Percentiles rank a stretch among this genome's conserved stretches.
These are phyloP conservation scores for Tetracladium marchalianum DNA, from an alignment of 495 filamentous ascomycete genomes.

Conservation along the genomic window DNA sequence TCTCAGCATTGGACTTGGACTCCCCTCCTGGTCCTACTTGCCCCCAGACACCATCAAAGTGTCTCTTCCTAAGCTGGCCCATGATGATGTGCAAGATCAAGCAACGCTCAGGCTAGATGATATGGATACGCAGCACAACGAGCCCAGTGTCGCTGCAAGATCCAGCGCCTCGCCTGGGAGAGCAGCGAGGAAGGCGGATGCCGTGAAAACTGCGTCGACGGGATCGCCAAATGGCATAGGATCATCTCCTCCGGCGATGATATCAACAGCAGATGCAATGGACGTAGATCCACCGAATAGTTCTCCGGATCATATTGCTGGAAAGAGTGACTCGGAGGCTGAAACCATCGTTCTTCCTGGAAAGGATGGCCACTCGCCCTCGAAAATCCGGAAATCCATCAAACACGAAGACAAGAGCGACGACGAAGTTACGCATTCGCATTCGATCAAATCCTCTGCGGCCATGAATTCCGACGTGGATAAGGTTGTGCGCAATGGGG, in stretches of 20 bases:
- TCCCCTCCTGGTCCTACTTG: conserved; percentile 12
- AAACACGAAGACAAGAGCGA: conserved; percentile 59
- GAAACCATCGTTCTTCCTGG: conserved; percentile 72
- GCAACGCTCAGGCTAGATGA: conserved; percentile 12
- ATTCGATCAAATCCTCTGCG: neutral
- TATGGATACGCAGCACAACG: conserved; percentile 16
- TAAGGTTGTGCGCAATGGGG: conserved; percentile 10
- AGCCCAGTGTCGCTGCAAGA: conserved; percentile 5
- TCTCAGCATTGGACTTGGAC: conserved; percentile 16
- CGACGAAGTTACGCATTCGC: conserved; percentile 27
- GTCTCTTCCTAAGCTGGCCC: conserved; percentile 15
- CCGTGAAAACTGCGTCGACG: neutral
- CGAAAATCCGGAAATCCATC: conserved; percentile 58
- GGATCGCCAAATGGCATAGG: conserved; percentile 13
- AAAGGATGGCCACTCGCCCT: conserved; percentile 58
- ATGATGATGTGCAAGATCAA: conserved; percentile 17
- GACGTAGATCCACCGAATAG: conserved; percentile 12
- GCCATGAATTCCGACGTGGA: neutral
- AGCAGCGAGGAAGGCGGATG: conserved; percentile 5
- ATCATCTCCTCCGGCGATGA: conserved; percentile 14
- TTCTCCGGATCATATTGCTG: conserved; percentile 22
- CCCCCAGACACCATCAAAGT: conserved; percentile 20
- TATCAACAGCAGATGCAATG: conserved; percentile 9
- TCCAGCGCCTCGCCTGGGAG: conserved; percentile 2
- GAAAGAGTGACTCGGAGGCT: conserved; percentile 63